These are phyloP conservation scores for Cyclotella atomus DNA, from an alignment of 108 stramenopile genomes.

Conservation along the genomic window DNA sequence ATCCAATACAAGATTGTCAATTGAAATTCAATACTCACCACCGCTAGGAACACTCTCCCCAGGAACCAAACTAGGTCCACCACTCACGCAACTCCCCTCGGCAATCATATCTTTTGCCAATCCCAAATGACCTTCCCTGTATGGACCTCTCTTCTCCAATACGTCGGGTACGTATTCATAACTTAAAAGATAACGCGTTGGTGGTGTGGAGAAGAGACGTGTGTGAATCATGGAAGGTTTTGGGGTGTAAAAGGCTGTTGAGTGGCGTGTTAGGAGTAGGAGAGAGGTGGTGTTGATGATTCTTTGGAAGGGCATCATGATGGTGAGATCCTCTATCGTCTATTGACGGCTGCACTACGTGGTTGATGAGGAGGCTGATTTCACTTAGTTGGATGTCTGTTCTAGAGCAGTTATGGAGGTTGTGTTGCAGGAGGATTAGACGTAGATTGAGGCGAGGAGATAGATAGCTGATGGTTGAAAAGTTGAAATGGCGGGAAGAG, in stretches of 20 bases:
- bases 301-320: slow-evolving; percentile 10
- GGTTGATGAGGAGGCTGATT: no score
- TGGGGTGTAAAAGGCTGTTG: not conserved
- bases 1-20: not conserved
- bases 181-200: slow-evolving; percentile 50
- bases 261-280: not conserved
- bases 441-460: no score
- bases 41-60: slow-evolving; percentile 68
- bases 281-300: slow-evolving; percentile 17
- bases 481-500: not conserved
- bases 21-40: slow-evolving; percentile 13
- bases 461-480: slow-evolving; percentile 4
- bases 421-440: no score
- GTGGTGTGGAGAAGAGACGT: slow-evolving; percentile 30
- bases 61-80: slow-evolving; percentile 63
- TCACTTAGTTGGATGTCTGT: no score
- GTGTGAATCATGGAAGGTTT: not conserved
- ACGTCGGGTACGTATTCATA: slow-evolving; percentile 90
- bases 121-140: slow-evolving; percentile 76
- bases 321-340: not conserved
- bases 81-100: slow-evolving; percentile 66
- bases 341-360: no score
- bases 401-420: no score
- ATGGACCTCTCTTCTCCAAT: slow-evolving; percentile 82
- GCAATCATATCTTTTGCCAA: slow-evolving; percentile 73